Conservation (phyloP, 1,139 yeast species). For the Scheffersomyces titani region DNA sequence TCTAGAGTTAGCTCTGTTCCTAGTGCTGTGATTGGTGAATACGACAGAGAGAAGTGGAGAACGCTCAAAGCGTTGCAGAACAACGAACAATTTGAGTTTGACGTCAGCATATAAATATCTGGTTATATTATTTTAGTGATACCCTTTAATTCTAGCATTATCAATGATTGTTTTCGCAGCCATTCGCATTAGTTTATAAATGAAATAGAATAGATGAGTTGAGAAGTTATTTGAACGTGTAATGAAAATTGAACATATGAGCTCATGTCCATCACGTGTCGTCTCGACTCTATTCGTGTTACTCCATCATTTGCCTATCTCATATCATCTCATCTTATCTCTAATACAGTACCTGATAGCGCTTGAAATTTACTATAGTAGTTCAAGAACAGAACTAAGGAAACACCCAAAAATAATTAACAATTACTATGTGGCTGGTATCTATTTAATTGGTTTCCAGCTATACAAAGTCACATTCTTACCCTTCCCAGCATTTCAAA, state of each 20-base stretch:
- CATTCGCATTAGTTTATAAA: not conserved
- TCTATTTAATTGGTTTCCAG: no score
- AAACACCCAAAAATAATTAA: no score
- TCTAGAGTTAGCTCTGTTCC: conserved; percentile 55
- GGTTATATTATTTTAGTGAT: not conserved
- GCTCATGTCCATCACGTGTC: not conserved
- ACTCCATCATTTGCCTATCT: not conserved
- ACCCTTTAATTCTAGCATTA: not conserved
- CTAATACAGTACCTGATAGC: no score
- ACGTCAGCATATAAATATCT: not conserved
- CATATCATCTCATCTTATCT: not conserved
- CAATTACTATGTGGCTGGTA: not conserved
- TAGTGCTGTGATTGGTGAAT: conserved; percentile 61
- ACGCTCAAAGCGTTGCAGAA: conserved; percentile 40
- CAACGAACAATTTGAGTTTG: conserved; percentile 8
- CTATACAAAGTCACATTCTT: not conserved
- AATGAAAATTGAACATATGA: not conserved
- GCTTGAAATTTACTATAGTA: no score
- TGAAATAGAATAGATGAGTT: not conserved
- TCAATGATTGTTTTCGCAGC: not conserved
- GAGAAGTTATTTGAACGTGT: not conserved
- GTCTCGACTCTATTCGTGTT: not conserved
- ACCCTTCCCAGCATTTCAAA: not conserved
- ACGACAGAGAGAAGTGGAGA: conserved; percentile 67
- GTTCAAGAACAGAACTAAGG: no score